phyloP scores from a whole-genome alignment of 768 basidiomycete species.

The Suillus luteus region DNA sequence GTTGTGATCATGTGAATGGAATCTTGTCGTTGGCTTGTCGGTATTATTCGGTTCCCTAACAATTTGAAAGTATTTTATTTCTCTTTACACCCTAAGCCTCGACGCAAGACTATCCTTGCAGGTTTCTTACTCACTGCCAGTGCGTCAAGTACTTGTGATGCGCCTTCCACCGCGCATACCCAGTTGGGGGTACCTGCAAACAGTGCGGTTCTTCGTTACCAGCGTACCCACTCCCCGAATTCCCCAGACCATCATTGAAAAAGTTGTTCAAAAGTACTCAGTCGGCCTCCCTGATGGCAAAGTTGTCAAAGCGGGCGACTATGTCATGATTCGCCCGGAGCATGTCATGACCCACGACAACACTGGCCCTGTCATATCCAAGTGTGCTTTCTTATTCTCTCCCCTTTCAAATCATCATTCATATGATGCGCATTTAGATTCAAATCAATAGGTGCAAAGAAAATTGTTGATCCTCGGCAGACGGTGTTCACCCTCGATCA shows the following conservation, averaged over 20 bases:
- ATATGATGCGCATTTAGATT: slow-evolving; percentile 55
- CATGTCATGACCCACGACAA: slow-evolving; percentile 99
- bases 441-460: slow-evolving; percentile 89
- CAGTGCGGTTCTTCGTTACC: slow-evolving; percentile 36
- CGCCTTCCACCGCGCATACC: slow-evolving; percentile 4
- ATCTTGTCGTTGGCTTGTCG: neutral
- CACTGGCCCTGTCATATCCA: slow-evolving; percentile 96
- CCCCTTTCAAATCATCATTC: slow-evolving; percentile 2
- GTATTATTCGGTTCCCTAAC: slow-evolving; percentile 1
- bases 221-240: slow-evolving; percentile 32
- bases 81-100: neutral
- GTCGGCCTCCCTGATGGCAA: slow-evolving; percentile 84
- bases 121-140: neutral
- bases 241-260: slow-evolving; percentile 93
- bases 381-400: slow-evolving; percentile 54
- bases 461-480: slow-evolving; percentile 77
- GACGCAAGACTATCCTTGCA: neutral
- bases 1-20: neutral
- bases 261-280: slow-evolving; percentile 96
- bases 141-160: neutral
- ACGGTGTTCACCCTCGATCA: slow-evolving; percentile 97
- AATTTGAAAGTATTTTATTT: neutral
- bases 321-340: slow-evolving; percentile 98
- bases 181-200: neutral
- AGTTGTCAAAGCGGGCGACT: slow-evolving; percentile 90